Base-by-base conservation (phyloP, 805 yeast species). In the Metschnikowia vanudenii region DNA sequence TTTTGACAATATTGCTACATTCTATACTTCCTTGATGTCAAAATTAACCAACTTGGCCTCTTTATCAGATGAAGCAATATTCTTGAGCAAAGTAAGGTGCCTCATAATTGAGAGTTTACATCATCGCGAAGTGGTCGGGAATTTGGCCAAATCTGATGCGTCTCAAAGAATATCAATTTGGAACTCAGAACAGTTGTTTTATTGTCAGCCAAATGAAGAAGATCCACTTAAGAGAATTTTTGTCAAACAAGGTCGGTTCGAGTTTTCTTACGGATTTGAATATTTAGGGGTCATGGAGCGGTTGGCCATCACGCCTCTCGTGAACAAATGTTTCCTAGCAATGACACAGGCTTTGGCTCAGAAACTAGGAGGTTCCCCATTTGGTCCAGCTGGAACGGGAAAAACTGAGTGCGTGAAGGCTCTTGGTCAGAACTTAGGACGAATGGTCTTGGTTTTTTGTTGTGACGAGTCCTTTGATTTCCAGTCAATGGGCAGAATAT, bases 331-430 rank as follows among this genome's bases (percentile, higher is more conserved):
- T 46, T 88, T 78, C 59, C 60, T 84, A 8, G 69, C 90, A 0
- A 79, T 91, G 81, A 72, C 86, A 0, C 85, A 84, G 49, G 91
- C 97, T 0, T 61, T 90, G 14, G 76, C 79, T 29, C 88, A 83
- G 54, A 77, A 76, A 30, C 69, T 81, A 8, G 98, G 98, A n/a
- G 96, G 96, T 0, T 85, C 96, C 1, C 85, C 96, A 0, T 82
- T 85, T 63, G 98, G 98, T 0, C 97, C 98, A 1, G 97, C 98
- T 2, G 98, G 98, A 35, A 92, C 98, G 0, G 98, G 98, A 53
- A 92, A 92, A 60, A 92, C 98, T 0, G 98, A 92, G 61, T 77
- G 96, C 0, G 76, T 92, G 20, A 92, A 92, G 61, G 87, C 96
- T 0, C 68, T 91, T 26, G 97, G 94, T 1, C 81, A 81, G 35